Base-by-base conservation (phyloP, 169 alveolate species). In the Eimeria acervulina region DNA sequence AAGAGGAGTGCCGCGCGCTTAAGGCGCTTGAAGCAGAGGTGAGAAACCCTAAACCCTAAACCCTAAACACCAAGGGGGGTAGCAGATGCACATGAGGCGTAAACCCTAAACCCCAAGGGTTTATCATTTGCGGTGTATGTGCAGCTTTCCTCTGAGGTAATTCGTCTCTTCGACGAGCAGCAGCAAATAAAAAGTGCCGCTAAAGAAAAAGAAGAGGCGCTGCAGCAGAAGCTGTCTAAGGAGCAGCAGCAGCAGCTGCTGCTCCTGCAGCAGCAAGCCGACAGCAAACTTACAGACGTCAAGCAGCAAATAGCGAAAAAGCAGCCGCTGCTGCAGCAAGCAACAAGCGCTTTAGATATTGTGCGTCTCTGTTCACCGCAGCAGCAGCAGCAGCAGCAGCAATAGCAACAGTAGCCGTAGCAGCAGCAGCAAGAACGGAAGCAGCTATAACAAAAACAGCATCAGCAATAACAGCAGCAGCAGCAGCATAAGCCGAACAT, bases 281-380 rank as follows among this genome's bases (percentile, higher is more conserved):
- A 51, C 90, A 44, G 90, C 90, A 81, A 70, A 26, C 90, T 44
- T 19, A 44, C 90, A 42, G 90, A 81, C 26, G 44, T 81, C 70
- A 81, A 44, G 90, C 90, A 81, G 90, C 90, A 81, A 44, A 36
- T 81, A 15, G 70, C 90, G 40, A 81, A 42, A 21, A 81, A 81
- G 90, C 66, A 81, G 70, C 68, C 70, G 42, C 90, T 44, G 42
- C 70, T 81, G 90, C 90, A 81, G 90, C 90, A 81, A 47, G 68
- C 90, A 31, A 81, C 90, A 51, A 81, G 90, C n/a, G 63, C 90
- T 10, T 61, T 81, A 42, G 40, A 81, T 70, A 81, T 81, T 31
- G 90, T 81, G 51, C 8, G 90, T 19, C 36, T 12, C 1, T 10
- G 10, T 31, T 31, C 31, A 70, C 55, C 8, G 85, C 85, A 36